Base-by-base conservation (phyloP, 225 moss, liverwort and hornwort species). In the Sphagnum tenellum region DNA sequence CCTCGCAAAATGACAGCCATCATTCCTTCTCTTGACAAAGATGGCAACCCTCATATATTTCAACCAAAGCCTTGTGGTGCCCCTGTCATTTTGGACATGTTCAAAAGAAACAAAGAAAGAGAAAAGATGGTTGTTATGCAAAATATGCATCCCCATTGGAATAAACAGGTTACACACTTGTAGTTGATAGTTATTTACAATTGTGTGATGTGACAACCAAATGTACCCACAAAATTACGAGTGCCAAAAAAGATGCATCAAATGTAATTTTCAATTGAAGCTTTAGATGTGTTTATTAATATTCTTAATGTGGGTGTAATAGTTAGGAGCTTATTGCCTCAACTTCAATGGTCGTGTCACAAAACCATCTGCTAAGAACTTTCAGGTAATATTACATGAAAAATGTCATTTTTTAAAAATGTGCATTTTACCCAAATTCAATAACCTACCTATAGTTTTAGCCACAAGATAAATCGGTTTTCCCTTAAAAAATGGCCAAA, bases 271-370 rank as follows among this genome's bases (percentile, higher is more conserved):
- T 12, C 50, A 8, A 12, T 64, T 8, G 11, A 50, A 8, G 47
- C 50, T 64, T 10, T 12, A 12, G 10, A 48, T 8, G 11, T 8
- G 46, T 48, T 3, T 3, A 64, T 49, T 2, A 52, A 52, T 52
- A 52, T 52, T 52, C 5, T 52, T 52, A 52, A 52, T 6, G 52
- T 52, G 6, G 52, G 52, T 2, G 52, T 52, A 9, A 52, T 80
- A 89, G 87, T 76, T 83, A 71, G 77, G 78, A 70, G 88, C 80
- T 62, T 90, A 82, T 66, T 86, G 86, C 70, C 90, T 98, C 64
- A 87, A 92, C 65, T 98, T 92, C 65, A 78, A 87, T 69, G 92
- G 96, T 46, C 85, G 89, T 4, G 96, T 86, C 53, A 93, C 86
- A 66, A 74, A 76, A 76, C 81, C 92, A 45, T 98, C 96, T 2